Evolutionary conservation across 345 rosid genomes (phyloP), one percentile per base, ranked within the genome.

Genomic region (Sisymbrium altissimum): DNA sequence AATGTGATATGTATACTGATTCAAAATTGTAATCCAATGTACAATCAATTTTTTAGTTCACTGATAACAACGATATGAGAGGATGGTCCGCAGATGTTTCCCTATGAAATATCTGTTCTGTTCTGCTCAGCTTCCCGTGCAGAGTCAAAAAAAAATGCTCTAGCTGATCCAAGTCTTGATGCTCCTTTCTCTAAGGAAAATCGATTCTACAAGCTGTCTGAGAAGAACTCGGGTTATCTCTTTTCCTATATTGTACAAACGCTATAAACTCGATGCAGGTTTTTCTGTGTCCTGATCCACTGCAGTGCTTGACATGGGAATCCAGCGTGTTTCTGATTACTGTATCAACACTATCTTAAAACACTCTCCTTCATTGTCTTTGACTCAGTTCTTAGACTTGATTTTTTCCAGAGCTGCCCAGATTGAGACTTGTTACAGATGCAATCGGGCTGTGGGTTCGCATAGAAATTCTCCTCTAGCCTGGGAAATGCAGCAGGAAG

Each of bases 371-470:
- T 53, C 70, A 56, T 41, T 41, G 57, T 52, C 69, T 62, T 75
- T 32, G 58, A 29, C 12, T 40, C 74, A 4, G 79, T 39, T 60
- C 73, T 60, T 39, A 67, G 63, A 74, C 55, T 60, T 57, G 63
- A 29, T 64, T 72, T 64, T 66, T 36, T 9, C 60, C 43, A 13
- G 23, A 65, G 58, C 60, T 74, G 45, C 23, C 48, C 68, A 72
- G 73, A 80, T 66, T 53, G 80, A 62, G 83, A 63, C 66, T 63
- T 86, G 76, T 78, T 78, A 70, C 97, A 94, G 66, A 94, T 63
- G 76, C 98, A 94, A 9, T 91, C 98, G 1, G 98, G 97, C 64
- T 86, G 74, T 48, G 98, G 97, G 67, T 94, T 94, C 17, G 97
- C 92, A 72, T 86, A 91, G 55, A 94, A 94, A 59, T 87, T 91